phyloP scores from a whole-genome alignment of 2,329 filamentous ascomycete species.

The Sporothrix pseudoabietina region DNA sequence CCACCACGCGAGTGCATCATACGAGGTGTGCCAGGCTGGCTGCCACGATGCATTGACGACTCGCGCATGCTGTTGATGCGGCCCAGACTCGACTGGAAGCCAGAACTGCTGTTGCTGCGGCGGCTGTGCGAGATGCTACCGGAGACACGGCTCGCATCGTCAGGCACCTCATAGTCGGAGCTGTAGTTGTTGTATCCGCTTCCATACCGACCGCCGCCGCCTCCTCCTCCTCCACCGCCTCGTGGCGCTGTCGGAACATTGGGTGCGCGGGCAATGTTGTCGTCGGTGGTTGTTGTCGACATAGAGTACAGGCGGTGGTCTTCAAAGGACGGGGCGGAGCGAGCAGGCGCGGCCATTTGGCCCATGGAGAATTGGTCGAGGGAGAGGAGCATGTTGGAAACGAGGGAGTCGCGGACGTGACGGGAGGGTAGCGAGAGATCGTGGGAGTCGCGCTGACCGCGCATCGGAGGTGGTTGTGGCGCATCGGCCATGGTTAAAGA shows the following conservation, averaged over 20 bases:
- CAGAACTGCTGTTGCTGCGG: conserved; percentile 80
- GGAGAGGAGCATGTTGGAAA: conserved; percentile 93
- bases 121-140: conserved; percentile 59
- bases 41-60: conserved; percentile 42
- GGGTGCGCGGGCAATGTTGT: conserved; percentile 34
- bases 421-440: conserved; percentile 79
- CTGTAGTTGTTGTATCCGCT: conserved; percentile 59
- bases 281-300: conserved; percentile 34
- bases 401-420: conserved; percentile 82
- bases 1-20: conserved; percentile 57
- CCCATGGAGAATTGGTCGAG: conserved; percentile 77
- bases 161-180: conserved; percentile 41
- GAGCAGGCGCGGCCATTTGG: conserved; percentile 42
- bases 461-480: conserved; percentile 30
- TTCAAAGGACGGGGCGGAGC: conserved; percentile 39
- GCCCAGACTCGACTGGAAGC: conserved; percentile 61
- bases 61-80: conserved; percentile 66
- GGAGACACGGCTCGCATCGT: conserved; percentile 58
- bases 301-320: conserved; percentile 43
- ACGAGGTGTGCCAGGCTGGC: conserved; percentile 47
- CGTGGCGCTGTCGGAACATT: conserved; percentile 24
- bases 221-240: conserved; percentile 29
- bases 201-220: conserved; percentile 44
- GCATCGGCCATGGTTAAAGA: conserved; percentile 35
- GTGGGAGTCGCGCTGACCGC: conserved; percentile 67